Base-by-base conservation (phyloP, 768 basidiomycete species). In the Lactarius hatsudake region DNA sequence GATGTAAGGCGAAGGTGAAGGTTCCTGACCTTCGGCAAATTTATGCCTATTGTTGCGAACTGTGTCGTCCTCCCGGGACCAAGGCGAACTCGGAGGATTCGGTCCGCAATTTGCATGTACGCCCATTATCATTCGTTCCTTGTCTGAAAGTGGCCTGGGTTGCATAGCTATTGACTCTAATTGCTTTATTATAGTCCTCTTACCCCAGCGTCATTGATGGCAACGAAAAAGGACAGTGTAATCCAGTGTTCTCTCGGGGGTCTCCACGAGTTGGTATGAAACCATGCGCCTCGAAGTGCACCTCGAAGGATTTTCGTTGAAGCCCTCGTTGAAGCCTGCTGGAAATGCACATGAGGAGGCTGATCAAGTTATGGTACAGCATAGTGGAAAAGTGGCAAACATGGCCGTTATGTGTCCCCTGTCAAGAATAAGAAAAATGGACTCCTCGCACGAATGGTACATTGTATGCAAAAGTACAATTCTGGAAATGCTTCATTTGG, bases 21-120 rank as follows among this genome's bases (percentile, higher is more conserved):
- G 64, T 55, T 30, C 64, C 64, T 65, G 59, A 65, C 54, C 42
- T 23, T 20, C 59, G 40, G 17, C 34, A 42, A 26, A 13, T 34
- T 32, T 18, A 23, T n/a, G 23, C 58, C 36, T 58, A 56, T 59
- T 36, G n/a, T 23, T 34, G 20, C 34, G 54, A 28, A 28, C 28
- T 40, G 30, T 38, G 26, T 38, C 15, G 30, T 18, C 60, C 61
- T 38, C 40, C 59, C 43, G 10, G 48, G 58, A 9, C 51, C 15
- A n/a, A 48, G 30, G 57, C 20, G 12, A 28, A 28, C 2, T 26
- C 7, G 40, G 43, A 38, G 23, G 28, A 13, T 28, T 53, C 60
- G 65, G 60, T 18, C 32, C 42, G 38, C 23, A 55, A 48, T 43
- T 55, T 51, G 28, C 38, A 32, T 59, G 26, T 51, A 20, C 30